Evolutionary conservation across 139 green algal genomes (phyloP), one percentile per base, ranked within the genome.

Genomic region (Coccomyxa sp.): DNA sequence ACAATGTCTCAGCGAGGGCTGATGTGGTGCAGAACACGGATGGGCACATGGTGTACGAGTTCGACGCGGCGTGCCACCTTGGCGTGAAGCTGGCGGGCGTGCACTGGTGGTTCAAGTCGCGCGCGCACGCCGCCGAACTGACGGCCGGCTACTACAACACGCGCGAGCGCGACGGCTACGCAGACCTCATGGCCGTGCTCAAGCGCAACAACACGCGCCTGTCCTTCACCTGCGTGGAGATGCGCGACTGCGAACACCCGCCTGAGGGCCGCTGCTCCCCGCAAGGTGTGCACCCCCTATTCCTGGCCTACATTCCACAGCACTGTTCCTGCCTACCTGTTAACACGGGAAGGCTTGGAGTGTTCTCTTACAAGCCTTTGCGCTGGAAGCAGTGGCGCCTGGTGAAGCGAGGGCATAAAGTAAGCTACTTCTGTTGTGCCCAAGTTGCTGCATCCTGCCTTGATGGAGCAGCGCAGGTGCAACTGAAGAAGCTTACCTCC

Each of bases 101-200:
- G 86, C 97, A 99, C 91, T 99, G 97, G 97, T 99, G 97, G 95
- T 99, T 97, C 90, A 97, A 97, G 83, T 93, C 87, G n/a, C 85
- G 90, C 10, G 90, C 93, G 14, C 97, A 99, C 86, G 96, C 97
- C 10, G 97, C 97, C 17, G 97, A 99, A 91, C 90, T 98, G 18
- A 99, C 97, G 0, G 96, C 97, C 7, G 97, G 97, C 0, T 99
- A 98, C 92, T 99, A 99, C 91, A 99, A 99, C 94, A 97, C 95
- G 68, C 87, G 94, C 10, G 89, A 96, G 77, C 90, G 93, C 30
- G 91, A 98, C 85, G 96, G 97, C 27, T 98, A 98, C 87, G 78
- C 83, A 45, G 83, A 87, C 30, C 91, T 98, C 76, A 88, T 94
- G 71, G 78, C 87, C 27, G 87, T 95, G 84, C 82, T 95, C 13